A percentile compares a stretch with the other conserved stretches of the same genome.
These are phyloP conservation scores for Schizophyllum amplum DNA, from an alignment of 1,284 basidiomycete species.

Conservation along the genomic window DNA sequence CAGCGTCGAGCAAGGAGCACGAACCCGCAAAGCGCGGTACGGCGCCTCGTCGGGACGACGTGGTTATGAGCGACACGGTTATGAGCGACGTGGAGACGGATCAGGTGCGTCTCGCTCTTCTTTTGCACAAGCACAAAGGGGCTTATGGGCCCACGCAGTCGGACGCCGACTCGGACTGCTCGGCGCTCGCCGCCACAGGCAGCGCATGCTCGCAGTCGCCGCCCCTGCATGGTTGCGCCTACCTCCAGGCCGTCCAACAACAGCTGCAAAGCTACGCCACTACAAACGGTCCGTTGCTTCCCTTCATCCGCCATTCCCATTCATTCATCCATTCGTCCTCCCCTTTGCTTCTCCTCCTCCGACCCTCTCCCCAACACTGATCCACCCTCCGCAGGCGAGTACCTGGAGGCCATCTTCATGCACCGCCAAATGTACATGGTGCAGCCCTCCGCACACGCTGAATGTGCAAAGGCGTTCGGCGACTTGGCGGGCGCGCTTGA, in stretches of 20 bases:
- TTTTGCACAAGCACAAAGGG: no score
- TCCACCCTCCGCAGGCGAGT: slow-evolving; percentile 48
- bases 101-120: slow-evolving; percentile 2
- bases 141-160: neutral
- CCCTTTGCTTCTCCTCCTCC: neutral
- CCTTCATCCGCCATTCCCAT: no score
- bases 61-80: slow-evolving; percentile 4
- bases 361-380: neutral
- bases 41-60: slow-evolving; percentile 1
- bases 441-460: slow-evolving; percentile 48
- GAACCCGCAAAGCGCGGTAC: neutral
- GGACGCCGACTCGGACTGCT: neutral
- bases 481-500: slow-evolving; percentile 57
- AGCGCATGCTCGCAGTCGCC: slow-evolving; percentile 9
- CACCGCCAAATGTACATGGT: slow-evolving; percentile 60
- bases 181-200: slow-evolving; percentile 3
- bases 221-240: slow-evolving; percentile 39
- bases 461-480: slow-evolving; percentile 53
- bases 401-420: slow-evolving; percentile 65
- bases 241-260: slow-evolving; percentile 51
- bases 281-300: slow-evolving; percentile 14
- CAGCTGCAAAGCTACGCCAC: slow-evolving; percentile 46
- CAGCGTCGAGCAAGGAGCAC: slow-evolving; percentile 11
- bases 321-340: no score
- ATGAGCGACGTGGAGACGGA: slow-evolving; percentile 4